phyloP scores from a whole-genome alignment of 208 protist genomes.

The Trypanosoma brucei region DNA sequence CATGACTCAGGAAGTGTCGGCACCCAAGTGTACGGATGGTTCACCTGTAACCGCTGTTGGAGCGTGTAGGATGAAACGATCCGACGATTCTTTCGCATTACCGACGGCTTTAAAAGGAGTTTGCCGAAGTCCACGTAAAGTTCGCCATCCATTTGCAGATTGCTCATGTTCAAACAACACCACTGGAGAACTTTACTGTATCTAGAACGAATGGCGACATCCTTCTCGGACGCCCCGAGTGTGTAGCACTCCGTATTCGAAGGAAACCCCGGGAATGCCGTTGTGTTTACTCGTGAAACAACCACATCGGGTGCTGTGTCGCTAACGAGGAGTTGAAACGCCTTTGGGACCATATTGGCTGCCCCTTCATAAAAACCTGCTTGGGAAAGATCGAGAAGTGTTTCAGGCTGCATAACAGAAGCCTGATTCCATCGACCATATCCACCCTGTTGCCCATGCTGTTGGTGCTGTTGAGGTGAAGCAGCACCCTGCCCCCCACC shows the following conservation, averaged over 20 bases:
- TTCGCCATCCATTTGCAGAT: slow-evolving; percentile 89
- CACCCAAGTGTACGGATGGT: slow-evolving; percentile 81
- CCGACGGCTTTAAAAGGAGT: slow-evolving; percentile 54
- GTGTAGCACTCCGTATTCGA: slow-evolving; percentile 90
- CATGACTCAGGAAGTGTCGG: slow-evolving; percentile 52
- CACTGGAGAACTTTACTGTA: slow-evolving; percentile 91
- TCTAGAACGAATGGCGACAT: slow-evolving; percentile 55
- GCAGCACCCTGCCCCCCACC: slow-evolving; percentile 3
- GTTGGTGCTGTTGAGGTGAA: slow-evolving; percentile 9
- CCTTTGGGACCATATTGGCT: slow-evolving; percentile 79
- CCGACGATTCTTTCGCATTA: slow-evolving; percentile 31
- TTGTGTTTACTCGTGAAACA: slow-evolving; percentile 85
- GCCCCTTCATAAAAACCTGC: slow-evolving; percentile 83
- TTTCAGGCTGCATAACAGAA: slow-evolving; percentile 53
- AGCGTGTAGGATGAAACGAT: slow-evolving; percentile 83
- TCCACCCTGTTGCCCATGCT: slow-evolving; percentile 11
- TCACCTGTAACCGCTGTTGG: slow-evolving; percentile 87
- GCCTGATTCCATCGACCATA: slow-evolving; percentile 58
- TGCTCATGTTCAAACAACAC: slow-evolving; percentile 89
- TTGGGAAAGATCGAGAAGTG: slow-evolving; percentile 82
- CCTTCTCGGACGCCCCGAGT: slow-evolving; percentile 55
- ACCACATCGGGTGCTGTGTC: slow-evolving; percentile 73
- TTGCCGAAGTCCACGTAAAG: slow-evolving; percentile 73
- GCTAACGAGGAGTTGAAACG: slow-evolving; percentile 82
- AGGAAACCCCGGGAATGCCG: slow-evolving; percentile 80